Base-by-base conservation (phyloP, 306 rosid species). In the Castanea crenata region DNA sequence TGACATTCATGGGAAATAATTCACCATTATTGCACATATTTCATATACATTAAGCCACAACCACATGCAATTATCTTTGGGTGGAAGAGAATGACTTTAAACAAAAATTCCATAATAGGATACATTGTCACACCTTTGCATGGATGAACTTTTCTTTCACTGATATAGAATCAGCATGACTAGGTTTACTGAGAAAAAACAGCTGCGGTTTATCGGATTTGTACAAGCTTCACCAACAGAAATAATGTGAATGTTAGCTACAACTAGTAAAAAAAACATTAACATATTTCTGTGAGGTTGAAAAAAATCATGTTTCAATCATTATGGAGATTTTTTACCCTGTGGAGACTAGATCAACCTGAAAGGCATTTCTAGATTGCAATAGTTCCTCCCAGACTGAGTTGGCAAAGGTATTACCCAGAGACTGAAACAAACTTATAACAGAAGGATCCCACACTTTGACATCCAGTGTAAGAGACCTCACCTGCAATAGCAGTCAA, bases 361-460 rank as follows among this genome's bases (percentile, higher is more conserved):
- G 98, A 82, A 90, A 89, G 61, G 96, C 89, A 85, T 81, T 92
- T 90, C 98, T 89, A 54, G 99, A 93, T 82, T 96, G 99, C 89
- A 96, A 80, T 51, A 90, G 86, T 86, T 96, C 98, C 89, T 96
- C 99, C 99, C 99, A 96, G 38, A 96, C 94, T 20, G 96, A 90
- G 91, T 96, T 96, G 74, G 98, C 98, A 88, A 96, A 96, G 54
- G 96, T 65, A 87, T 96, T 96, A 75, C 99, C 99, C 68, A 96
- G 91, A 69, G 99, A 96, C 89, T 93, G 98, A 88, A 96, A 96
- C 84, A 96, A 89, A 86, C 89, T 90, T 79, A 96, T 93, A 59
- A 96, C 97, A 65, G 97, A 93, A 76, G 98, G 96, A 81, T 96
- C 99, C 99, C 99, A 96, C 86, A 90, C 99, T 83, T 93, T 96